These are phyloP conservation scores for Ostreobium quekettii DNA, from an alignment of 139 green algal species.

Conservation along the genomic window DNA sequence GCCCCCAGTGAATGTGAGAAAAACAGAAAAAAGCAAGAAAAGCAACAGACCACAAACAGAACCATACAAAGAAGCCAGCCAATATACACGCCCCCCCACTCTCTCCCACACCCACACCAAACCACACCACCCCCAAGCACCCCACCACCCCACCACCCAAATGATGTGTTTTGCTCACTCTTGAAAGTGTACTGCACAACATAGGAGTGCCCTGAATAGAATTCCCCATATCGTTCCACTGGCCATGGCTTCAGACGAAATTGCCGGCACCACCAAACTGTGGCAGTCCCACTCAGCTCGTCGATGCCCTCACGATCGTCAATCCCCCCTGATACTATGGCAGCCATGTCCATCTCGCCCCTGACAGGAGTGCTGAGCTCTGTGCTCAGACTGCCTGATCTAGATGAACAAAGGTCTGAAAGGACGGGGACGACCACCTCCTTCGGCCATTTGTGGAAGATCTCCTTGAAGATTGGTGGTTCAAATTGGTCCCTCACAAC, in stretches of 20 bases:
- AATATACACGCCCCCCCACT: no score
- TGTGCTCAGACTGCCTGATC: background rate
- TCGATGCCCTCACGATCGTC: no score
- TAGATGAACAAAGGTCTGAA: background rate
- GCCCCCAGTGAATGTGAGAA: no score
- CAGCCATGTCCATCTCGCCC: no score
- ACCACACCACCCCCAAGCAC: no score
- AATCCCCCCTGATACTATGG: no score
- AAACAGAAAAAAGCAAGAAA: no score
- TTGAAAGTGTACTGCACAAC: slow-evolving; percentile 17
- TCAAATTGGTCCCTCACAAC: slow-evolving; percentile 15
- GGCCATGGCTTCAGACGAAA: slow-evolving; percentile 3
- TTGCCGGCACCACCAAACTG: slow-evolving; percentile 5
- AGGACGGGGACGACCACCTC: background rate
- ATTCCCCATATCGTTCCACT: slow-evolving; percentile 17
- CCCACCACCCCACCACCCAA: no score
- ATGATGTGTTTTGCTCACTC: no score
- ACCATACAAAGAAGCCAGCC: no score
- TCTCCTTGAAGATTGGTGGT: slow-evolving; percentile 17
- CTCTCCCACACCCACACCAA: no score
- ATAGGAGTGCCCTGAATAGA: slow-evolving; percentile 15
- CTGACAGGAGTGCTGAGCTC: background rate
- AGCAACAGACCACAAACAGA: no score
- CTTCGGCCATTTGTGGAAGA: slow-evolving; percentile 5
- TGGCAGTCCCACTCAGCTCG: slow-evolving; percentile 2